phyloP scores from a whole-genome alignment of 805 yeast genomes.

The Scheffersomyces coipomensis region DNA sequence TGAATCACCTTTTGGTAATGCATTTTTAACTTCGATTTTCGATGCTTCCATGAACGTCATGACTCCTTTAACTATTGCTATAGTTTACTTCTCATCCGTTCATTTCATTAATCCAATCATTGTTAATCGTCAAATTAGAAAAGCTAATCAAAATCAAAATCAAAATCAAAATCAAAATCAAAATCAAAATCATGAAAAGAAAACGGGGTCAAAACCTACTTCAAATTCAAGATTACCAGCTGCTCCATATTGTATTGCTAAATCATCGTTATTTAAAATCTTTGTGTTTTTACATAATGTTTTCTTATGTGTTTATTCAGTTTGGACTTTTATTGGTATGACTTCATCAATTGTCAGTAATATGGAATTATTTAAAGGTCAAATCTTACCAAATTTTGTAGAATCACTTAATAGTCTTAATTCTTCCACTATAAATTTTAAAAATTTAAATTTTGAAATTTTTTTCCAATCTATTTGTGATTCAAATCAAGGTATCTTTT shows the following conservation, averaged over 20 bases:
- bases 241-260: conserved; percentile 53
- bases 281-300: conserved; percentile 62
- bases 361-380: conserved; percentile 19
- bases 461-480: conserved; percentile 67
- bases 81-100: conserved; percentile 56
- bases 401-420: conserved; percentile 1
- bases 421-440: conserved; percentile 1
- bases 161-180: conserved; percentile 8
- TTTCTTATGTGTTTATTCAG: conserved; percentile 61
- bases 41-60: conserved; percentile 44
- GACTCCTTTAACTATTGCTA: conserved; percentile 57
- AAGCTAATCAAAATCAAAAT: conserved; percentile 22
- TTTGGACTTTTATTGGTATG: conserved; percentile 74
- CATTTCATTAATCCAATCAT: conserved; percentile 52
- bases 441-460: conserved; percentile 27
- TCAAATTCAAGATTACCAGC: conserved; percentile 35
- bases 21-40: conserved; percentile 32
- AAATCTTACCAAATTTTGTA: conserved; percentile 7
- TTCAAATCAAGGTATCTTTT: conserved; percentile 57
- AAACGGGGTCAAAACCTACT: neutral
- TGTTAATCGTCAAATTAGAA: conserved; percentile 42
- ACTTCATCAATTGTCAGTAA: conserved; percentile 46
- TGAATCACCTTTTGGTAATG: conserved; percentile 31
- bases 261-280: conserved; percentile 43
- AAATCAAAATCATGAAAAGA: conserved; percentile 10